A percentile compares a stretch with the other conserved stretches of the same genome.
Evolutionary conservation across 495 filamentous ascomycete species (phyloP).

Genomic region (Aspergillus olivimuriae): DNA sequence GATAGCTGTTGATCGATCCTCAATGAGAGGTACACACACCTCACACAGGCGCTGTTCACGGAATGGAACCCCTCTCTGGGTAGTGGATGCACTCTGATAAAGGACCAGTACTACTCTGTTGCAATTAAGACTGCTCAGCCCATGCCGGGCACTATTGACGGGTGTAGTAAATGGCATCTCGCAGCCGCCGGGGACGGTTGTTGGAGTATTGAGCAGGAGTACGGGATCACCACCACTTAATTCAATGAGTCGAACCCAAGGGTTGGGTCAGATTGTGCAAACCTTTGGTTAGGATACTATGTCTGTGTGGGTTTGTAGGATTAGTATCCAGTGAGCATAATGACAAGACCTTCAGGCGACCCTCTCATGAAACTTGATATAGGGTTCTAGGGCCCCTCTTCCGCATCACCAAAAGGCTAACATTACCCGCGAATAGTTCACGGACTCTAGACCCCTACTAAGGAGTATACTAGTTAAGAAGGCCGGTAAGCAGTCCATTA

Average conservation of each 20-base stretch:
- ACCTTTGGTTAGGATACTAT: neutral
- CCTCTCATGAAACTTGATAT: no score
- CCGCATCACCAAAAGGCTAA: no score
- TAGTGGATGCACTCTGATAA: neutral
- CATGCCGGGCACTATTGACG: conserved; percentile 2
- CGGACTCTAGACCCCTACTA: no score
- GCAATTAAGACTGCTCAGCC: neutral
- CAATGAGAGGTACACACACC: conserved; percentile 1
- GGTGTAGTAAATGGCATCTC: conserved; percentile 2
- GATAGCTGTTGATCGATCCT: neutral
- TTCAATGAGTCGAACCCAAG: conserved; percentile 2
- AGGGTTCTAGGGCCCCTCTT: no score
- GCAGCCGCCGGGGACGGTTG: conserved; percentile 1
- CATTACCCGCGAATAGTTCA: no score
- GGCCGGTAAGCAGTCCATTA: no score
- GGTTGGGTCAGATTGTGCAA: conserved; percentile 1
- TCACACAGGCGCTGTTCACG: neutral
- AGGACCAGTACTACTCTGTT: neutral
- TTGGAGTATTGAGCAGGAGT: conserved; percentile 4
- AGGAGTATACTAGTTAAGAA: no score
- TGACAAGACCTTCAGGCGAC: no score
- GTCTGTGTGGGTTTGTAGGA: conserved; percentile 1
- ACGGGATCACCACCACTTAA: conserved; percentile 1
- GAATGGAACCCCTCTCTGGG: neutral
- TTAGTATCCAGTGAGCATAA: no score